Evolutionary conservation across 1,284 basidiomycete genomes (phyloP), one percentile per base, ranked within the genome.

Genomic region (Lentinula novae-zelandiae): DNA sequence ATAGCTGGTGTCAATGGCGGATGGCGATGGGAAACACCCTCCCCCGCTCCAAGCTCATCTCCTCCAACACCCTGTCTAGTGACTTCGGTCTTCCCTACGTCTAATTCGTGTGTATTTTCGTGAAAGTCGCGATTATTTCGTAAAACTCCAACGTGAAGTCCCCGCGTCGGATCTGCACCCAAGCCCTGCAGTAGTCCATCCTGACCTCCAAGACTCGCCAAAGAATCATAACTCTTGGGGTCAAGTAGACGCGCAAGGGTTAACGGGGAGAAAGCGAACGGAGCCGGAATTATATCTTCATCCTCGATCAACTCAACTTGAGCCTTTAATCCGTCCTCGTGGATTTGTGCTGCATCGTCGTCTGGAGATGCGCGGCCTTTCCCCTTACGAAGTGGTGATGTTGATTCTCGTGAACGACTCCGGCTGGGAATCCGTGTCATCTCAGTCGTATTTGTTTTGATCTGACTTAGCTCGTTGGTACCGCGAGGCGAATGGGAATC

Each of bases 171-270:
- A 67, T 90, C 76, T 0, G 92, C 90, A 31, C 93, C 94, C 3
- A 99, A 82, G 1, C 91, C 88, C 5, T 77, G 73, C 20, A 96
- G 72, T 15, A 99, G 70, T 8, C 83, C 86, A 1, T 80, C 68
- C 2, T 84, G 76, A 46, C 97, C 96, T 31, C 95, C 96, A 57
- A 97, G 79, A 13, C 76, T 76, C 42, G 81, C 78, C 17, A 99
- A 82, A 39, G 81, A 73, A 1, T 88, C 81, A 7, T 96, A 68
- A 64, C 77, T 85, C 76, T 96, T 96, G 17, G 95, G 95, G 72
- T 98, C 96, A 53, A 98, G 86, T 53, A 98, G 83, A 63, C 87
- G 84, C 20, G 95, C 95, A 5, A 99, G 86, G 59, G 82, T 78
- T 63, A 83, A 85, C 0, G 96, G 93, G 60, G 83, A 86, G 69